These are phyloP conservation scores for Schizophyllum amplum DNA, from an alignment of 1,284 basidiomycete species.

Conservation along the genomic window DNA sequence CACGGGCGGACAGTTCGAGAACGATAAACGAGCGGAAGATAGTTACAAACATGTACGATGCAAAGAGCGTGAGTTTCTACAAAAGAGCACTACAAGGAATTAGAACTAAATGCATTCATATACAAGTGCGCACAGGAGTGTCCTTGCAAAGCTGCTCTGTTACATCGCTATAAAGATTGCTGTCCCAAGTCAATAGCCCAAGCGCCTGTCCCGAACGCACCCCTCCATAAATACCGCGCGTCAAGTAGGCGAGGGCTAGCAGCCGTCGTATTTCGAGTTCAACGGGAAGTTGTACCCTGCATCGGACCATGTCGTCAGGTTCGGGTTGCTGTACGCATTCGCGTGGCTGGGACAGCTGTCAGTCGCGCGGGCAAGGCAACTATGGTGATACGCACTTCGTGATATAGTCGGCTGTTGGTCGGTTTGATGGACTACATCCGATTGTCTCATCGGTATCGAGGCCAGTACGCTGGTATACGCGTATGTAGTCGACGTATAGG, in stretches of 20 bases:
- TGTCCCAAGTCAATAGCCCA: no score
- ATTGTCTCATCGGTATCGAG: constrained; percentile 27
- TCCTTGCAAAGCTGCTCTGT: no score
- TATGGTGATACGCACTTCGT: constrained; percentile 21
- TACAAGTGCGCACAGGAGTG: no score
- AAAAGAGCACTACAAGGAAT: no score
- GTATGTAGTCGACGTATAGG: constrained; percentile 56
- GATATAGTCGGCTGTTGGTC: constrained; percentile 38
- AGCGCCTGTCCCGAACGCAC: no score
- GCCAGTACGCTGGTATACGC: constrained; percentile 48
- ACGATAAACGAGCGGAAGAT: no score
- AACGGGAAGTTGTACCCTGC: constrained; percentile 45
- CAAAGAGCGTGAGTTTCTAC: no score
- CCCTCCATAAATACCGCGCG: no score
- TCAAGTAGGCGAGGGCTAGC: constrained; percentile 10
- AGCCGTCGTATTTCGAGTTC: constrained; percentile 38
- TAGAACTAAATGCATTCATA: no score
- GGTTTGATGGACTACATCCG: constrained; percentile 34
- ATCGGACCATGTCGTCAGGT: constrained; percentile 50
- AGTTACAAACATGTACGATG: no score
- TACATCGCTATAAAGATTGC: no score
- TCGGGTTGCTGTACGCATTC: constrained; percentile 45
- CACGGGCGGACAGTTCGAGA: no score
- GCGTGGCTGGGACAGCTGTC: constrained; percentile 30
- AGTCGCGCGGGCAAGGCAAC: constrained; percentile 3